Percentiles rank a stretch among this genome's conserved stretches.
Evolutionary conservation across 352 stramenopile species (phyloP).

Genomic region (Pythium phragmitis): DNA sequence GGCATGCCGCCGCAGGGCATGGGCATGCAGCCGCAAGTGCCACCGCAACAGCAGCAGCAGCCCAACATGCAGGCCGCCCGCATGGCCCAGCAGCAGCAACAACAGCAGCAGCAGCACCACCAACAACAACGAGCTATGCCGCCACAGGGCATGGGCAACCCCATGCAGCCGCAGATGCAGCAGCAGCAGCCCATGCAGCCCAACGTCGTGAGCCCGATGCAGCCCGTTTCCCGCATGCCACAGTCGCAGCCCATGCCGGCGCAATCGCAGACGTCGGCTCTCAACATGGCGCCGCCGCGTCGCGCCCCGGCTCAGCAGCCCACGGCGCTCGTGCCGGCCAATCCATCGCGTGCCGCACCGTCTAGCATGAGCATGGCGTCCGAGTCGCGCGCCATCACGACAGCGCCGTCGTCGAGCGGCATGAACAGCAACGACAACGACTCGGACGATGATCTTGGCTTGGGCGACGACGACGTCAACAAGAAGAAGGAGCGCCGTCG

Average conservation of each 20-base stretch:
- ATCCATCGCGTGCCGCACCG: constrained; percentile 17
- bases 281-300: constrained; percentile 21
- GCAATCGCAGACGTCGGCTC: constrained; percentile 24
- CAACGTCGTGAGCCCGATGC: constrained; percentile 18
- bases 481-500: constrained; percentile 84
- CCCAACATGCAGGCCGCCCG: constrained; percentile 8
- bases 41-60: constrained; percentile 20
- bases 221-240: constrained; percentile 26
- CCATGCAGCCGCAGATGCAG: constrained; percentile 26
- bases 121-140: neutral
- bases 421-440: constrained; percentile 40
- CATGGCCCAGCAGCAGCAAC: constrained; percentile 17
- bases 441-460: constrained; percentile 48
- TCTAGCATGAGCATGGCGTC: constrained; percentile 14
- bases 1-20: constrained; percentile 30
- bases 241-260: constrained; percentile 27
- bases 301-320: neutral
- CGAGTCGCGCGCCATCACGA: constrained; percentile 37
- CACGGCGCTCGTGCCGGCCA: constrained; percentile 40
- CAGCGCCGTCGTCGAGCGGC: constrained; percentile 43
- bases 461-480: constrained; percentile 29
- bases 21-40: constrained; percentile 28
- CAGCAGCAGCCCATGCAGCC: too few relatives aligned
- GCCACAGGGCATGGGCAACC: constrained; percentile 28
- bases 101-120: constrained; percentile 22